Conservation (phyloP, 2,329 filamentous ascomycete species). For the Bipolaris oryzae region DNA sequence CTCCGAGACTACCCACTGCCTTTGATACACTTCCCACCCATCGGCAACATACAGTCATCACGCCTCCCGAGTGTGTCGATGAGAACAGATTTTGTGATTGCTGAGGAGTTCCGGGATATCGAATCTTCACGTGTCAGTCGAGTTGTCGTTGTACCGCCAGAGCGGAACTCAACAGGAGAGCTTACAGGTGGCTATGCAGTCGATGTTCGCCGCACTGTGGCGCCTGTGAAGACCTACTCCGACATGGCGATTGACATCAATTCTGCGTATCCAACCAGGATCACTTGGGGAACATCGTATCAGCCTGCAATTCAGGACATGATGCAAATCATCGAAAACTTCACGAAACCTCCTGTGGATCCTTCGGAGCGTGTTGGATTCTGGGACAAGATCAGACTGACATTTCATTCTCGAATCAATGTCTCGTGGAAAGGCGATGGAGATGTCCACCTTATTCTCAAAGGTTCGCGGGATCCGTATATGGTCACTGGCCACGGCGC, state of each 20-base stretch:
- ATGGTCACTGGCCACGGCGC: conserved; percentile 89
- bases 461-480: conserved; percentile 91
- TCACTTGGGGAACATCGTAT: conserved; percentile 97
- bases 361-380: conserved; percentile 93
- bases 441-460: conserved; percentile 90
- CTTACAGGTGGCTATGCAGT: conserved; percentile 75
- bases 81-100: conserved; percentile 90
- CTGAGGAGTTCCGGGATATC: conserved; percentile 84
- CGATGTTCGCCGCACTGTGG: conserved; percentile 87
- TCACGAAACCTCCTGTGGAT: conserved; percentile 94
- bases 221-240: conserved; percentile 95
- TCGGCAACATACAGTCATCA: conserved; percentile 79
- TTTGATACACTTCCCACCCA: conserved; percentile 83
- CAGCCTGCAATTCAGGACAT: conserved; percentile 98
- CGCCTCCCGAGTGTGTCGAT: conserved; percentile 82
- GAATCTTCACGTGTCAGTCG: conserved; percentile 80
- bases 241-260: conserved; percentile 93
- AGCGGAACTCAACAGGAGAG: conserved; percentile 60
- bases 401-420: conserved; percentile 88
- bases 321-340: conserved; percentile 99
- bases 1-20: conserved; percentile 94
- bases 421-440: conserved; percentile 95
- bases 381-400: conserved; percentile 97
- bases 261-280: conserved; percentile 85
- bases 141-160: conserved; percentile 82